phyloP scores from a whole-genome alignment of 371 early-diverging fungal genomes.

The Syncephalastrum racemosum region DNA sequence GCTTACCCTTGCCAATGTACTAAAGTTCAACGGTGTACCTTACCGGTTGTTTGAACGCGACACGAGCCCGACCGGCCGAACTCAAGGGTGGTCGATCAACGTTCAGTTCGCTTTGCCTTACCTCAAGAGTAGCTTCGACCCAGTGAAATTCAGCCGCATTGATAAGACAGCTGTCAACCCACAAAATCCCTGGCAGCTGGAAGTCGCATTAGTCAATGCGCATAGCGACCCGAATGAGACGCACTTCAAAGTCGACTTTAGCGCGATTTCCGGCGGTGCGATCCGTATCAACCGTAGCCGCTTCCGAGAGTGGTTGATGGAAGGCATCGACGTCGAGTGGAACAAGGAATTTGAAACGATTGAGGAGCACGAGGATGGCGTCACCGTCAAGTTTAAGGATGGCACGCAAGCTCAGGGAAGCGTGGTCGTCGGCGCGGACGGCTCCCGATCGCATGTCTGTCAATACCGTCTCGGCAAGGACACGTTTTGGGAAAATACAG shows the following conservation, averaged over 20 bases:
- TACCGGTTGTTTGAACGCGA: slow-evolving; percentile 36
- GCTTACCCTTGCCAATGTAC: slow-evolving; percentile 27
- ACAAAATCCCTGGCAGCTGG: slow-evolving; percentile 2
- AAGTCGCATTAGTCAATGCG: slow-evolving; percentile 14
- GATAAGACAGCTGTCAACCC: slow-evolving; percentile 16
- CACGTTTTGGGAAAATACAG: slow-evolving; percentile 11
- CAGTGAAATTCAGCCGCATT: slow-evolving; percentile 8
- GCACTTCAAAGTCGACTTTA: neutral
- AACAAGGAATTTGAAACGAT: slow-evolving; percentile 18
- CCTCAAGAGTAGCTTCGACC: slow-evolving; percentile 3
- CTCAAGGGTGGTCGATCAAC: slow-evolving; percentile 29
- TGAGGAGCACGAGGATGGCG: slow-evolving; percentile 9
- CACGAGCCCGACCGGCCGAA: slow-evolving; percentile 7
- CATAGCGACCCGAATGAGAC: neutral
- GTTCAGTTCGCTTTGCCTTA: slow-evolving; percentile 19
- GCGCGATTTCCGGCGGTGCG: too few relatives aligned
- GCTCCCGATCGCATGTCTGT: slow-evolving; percentile 23
- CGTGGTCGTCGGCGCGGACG: slow-evolving; percentile 28
- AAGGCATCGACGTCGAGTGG: slow-evolving; percentile 24
- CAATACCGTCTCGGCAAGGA: slow-evolving; percentile 16
- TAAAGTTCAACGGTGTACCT: slow-evolving; percentile 22
- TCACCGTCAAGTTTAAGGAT: slow-evolving; percentile 31
- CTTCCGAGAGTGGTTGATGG: slow-evolving; percentile 23
- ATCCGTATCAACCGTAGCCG: slow-evolving; percentile 26
- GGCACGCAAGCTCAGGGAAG: slow-evolving; percentile 20